Evolutionary conservation across 352 stramenopile species (phyloP), one percentile per base, ranked within the genome.

Genomic region (Peronospora destructor): DNA sequence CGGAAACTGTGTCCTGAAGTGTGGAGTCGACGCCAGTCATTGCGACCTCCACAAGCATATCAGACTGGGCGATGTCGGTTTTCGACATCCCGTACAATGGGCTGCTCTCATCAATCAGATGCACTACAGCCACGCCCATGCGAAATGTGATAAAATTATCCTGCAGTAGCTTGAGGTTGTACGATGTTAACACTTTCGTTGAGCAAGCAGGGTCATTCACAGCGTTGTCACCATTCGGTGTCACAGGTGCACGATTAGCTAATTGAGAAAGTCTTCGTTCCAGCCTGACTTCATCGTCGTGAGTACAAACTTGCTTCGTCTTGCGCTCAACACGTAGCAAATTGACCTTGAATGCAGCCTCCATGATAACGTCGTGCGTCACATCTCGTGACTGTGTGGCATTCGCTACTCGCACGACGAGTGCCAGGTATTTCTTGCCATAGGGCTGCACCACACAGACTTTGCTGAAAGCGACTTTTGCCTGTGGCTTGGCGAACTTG

Each of bases 131-230:
- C 14, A 92, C 60, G 30, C 76, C 78, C 73, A 92, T 87, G 21
- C 81, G 81, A 45, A 92, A 90, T 29, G 80, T 89, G 49, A 92
- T 88, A 32, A 90, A 92, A 34, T 89, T 89, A 57, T 85, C 83
- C 32, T 90, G 81, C 49, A 85, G 30, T 19, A 92, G 55, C 45
- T 83, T 78, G 44, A 92, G 68, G 19, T 88, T 84, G 60, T 90
- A 88, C 43, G 76, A 87, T 23, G 73, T 76, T 0, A 90, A 50
- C 29, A 79, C 62, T 49, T 82, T 75, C 26, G 56, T 65, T 11
- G 66, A 65, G 14, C 54, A 67, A 8, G 53, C 43, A 12, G 26
- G n/a, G 4, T 61, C 55, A 6, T 68, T 37, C 10, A 64, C 47
- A 13, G 33, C 45, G 43, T 67, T 42, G 42, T 53, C 52, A 16